A percentile compares a stretch with the other conserved stretches of the same genome.
Conservation (phyloP, 257 asterid species). For the Orobanche coerulescens region DNA sequence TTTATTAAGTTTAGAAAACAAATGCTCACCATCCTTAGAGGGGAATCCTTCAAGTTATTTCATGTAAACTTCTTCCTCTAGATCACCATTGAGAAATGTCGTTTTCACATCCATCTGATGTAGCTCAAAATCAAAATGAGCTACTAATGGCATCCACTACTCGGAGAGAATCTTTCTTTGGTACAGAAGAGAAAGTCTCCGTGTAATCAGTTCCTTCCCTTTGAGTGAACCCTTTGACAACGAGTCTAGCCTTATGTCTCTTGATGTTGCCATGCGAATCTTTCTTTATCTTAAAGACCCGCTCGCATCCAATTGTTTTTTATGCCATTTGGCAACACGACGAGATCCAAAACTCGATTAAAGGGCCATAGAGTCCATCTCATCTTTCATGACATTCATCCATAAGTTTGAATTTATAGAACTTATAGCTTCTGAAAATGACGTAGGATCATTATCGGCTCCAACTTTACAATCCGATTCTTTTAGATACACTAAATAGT, state of each 20-base stretch:
- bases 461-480: not conserved
- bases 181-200: not conserved
- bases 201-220: not conserved
- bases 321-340: not conserved
- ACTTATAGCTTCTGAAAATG: not conserved
- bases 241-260: not conserved
- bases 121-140: not conserved
- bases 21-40: not conserved
- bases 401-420: not conserved
- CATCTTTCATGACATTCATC: not conserved
- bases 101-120: slow-evolving; percentile 14
- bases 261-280: not conserved
- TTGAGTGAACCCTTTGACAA: not conserved
- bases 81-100: not conserved
- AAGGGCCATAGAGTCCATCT: slow-evolving; percentile 3
- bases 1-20: not conserved
- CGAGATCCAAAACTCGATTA: slow-evolving; percentile 1
- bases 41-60: not conserved
- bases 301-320: not conserved
- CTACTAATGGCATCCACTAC: not conserved
- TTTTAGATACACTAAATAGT: slow-evolving; percentile 1
- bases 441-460: not conserved
- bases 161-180: not conserved
- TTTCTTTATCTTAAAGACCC: not conserved
- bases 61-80: not conserved